Conservation (phyloP, 306 rosid species). For the Amphicarpaea edgeworthii region DNA sequence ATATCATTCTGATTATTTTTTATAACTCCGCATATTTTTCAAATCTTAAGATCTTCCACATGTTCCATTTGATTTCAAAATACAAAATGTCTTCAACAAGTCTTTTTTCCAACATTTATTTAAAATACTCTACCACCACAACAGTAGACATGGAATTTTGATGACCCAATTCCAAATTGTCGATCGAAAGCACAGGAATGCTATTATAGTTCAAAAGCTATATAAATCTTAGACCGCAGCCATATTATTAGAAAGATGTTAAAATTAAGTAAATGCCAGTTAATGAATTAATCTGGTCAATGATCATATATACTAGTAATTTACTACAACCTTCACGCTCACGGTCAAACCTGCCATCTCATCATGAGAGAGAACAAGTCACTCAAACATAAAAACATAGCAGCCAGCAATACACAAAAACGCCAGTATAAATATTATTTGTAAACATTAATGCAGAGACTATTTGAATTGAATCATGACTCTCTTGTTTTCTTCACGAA, state of each 20-base stretch:
- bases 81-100: neutral
- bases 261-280: neutral
- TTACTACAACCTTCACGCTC: neutral
- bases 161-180: neutral
- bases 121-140: neutral
- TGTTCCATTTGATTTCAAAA: neutral
- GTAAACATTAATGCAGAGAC: neutral
- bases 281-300: neutral
- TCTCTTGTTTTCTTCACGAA: neutral
- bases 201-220: neutral
- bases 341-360: neutral
- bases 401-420: neutral
- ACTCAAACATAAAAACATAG: neutral
- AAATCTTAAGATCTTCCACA: neutral
- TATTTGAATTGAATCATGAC: neutral
- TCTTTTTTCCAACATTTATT: neutral
- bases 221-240: slow-evolving; percentile 18
- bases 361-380: slow-evolving; percentile 3
- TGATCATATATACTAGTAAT: neutral
- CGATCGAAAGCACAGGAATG: neutral
- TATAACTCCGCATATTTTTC: too few relatives aligned
- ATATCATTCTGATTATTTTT: too few relatives aligned
- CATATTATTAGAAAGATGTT: neutral
- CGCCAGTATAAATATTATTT: neutral
- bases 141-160: neutral